A percentile compares a stretch with the other conserved stretches of the same genome.
These are phyloP conservation scores for Coelastrella sp. DNA, from an alignment of 139 green algal genomes.

Conservation along the genomic window DNA sequence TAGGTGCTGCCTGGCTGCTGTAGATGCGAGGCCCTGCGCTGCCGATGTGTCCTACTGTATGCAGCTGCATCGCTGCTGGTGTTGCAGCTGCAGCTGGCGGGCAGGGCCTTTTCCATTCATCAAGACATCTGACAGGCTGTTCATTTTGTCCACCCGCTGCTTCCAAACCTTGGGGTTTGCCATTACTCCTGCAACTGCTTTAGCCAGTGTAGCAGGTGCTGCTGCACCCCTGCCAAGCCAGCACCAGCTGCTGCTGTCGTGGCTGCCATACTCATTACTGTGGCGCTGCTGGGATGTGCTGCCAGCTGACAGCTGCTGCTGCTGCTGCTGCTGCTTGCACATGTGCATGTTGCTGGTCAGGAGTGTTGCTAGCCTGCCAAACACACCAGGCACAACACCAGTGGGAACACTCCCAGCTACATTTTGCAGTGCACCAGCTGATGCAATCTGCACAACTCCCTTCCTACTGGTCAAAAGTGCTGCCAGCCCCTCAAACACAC, in stretches of 20 bases:
- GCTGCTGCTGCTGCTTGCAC: slow-evolving; percentile 28
- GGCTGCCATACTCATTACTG: slow-evolving; percentile 3
- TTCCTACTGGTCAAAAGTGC: no score
- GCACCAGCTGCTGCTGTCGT: slow-evolving; percentile 4
- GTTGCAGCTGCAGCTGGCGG: slow-evolving; percentile 11
- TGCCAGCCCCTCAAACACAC: no score
- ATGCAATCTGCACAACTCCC: no score
- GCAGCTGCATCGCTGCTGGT: background rate
- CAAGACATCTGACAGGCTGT: slow-evolving; percentile 33
- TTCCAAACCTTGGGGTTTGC: slow-evolving; percentile 36
- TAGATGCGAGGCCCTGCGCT: background rate
- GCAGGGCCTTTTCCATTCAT: slow-evolving; percentile 55
- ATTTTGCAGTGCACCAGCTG: no score
- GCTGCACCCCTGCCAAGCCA: slow-evolving; percentile 1
- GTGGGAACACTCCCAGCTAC: no score
- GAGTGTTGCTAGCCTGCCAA: no score
- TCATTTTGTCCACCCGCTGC: slow-evolving; percentile 27
- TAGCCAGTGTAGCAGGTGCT: slow-evolving; percentile 25
- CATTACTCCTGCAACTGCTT: slow-evolving; percentile 3
- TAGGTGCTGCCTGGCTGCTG: background rate
- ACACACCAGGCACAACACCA: no score
- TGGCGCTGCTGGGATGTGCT: slow-evolving; percentile 18
- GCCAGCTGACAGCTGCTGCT: slow-evolving; percentile 33
- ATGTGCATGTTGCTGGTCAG: no score
- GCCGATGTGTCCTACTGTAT: background rate